Conservation (phyloP, 2,329 filamentous ascomycete species). For the Colletotrichum limetticola region DNA sequence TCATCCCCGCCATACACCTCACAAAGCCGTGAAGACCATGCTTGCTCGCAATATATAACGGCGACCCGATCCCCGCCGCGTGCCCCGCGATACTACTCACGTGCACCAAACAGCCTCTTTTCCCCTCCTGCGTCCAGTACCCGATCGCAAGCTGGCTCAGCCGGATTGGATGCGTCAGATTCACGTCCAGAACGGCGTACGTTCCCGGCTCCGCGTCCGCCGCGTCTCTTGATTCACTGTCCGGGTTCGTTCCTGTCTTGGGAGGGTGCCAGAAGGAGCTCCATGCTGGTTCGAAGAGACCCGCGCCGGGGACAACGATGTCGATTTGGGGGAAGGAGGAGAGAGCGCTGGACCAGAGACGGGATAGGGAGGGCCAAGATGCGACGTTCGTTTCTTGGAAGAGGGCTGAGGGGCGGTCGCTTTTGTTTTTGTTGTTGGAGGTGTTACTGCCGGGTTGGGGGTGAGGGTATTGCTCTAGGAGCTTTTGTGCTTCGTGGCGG, state of each 20-base stretch:
- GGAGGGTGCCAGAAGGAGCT: slow-evolving; percentile 50
- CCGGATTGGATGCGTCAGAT: slow-evolving; percentile 49
- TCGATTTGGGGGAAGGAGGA: slow-evolving; percentile 44
- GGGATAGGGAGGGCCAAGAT: slow-evolving; percentile 48
- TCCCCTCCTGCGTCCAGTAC: slow-evolving; percentile 46
- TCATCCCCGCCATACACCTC: slow-evolving; percentile 42
- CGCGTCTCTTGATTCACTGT: slow-evolving; percentile 40
- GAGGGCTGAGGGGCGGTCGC: slow-evolving; percentile 40
- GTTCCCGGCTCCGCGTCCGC: slow-evolving; percentile 44
- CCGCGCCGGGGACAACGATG: slow-evolving; percentile 50
- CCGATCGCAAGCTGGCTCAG: slow-evolving; percentile 50
- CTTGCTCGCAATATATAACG: slow-evolving; percentile 51
- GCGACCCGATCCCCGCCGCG: slow-evolving; percentile 42
- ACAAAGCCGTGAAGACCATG: slow-evolving; percentile 50
- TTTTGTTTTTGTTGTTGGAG: not conserved
- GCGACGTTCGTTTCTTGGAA: slow-evolving; percentile 51
- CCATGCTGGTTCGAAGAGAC: slow-evolving; percentile 49
- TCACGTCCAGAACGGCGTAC: slow-evolving; percentile 50
- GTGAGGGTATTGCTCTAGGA: slow-evolving; percentile 46
- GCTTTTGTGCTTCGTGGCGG: slow-evolving; percentile 45
- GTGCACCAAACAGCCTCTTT: slow-evolving; percentile 44
- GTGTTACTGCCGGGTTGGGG: not conserved
- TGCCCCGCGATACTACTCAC: slow-evolving; percentile 49
- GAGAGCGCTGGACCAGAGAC: slow-evolving; percentile 44
- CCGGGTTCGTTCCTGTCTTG: slow-evolving; percentile 41